A percentile compares a stretch with the other conserved stretches of the same genome.
Evolutionary conservation across 352 stramenopile species (phyloP).

Genomic region (Pythium periplocum): DNA sequence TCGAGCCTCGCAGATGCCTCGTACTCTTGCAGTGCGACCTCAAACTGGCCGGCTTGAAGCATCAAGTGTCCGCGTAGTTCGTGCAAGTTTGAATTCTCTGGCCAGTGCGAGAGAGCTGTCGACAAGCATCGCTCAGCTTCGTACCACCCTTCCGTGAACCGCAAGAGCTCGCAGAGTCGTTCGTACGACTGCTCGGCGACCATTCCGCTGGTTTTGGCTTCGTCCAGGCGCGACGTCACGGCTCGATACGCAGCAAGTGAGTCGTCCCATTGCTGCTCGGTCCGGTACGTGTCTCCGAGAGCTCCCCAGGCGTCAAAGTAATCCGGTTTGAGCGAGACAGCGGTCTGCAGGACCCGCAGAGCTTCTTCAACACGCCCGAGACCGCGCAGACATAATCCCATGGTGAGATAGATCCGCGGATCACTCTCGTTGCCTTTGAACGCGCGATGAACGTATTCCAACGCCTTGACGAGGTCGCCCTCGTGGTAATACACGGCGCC

Average conservation of each 20-base stretch:
- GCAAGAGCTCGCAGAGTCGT: conserved; percentile 50
- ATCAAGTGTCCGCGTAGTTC: conserved; percentile 60
- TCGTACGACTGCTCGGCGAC: conserved; percentile 23
- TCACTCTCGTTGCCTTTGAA: conserved; percentile 39
- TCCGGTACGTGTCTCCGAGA: conserved; percentile 43
- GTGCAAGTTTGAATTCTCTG: conserved; percentile 43
- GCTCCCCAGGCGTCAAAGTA: conserved; percentile 39
- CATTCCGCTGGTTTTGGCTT: conserved; percentile 1
- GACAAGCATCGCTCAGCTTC: conserved; percentile 49
- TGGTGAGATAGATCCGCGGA: conserved; percentile 44
- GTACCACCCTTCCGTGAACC: conserved; percentile 36
- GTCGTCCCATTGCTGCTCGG: conserved; percentile 45
- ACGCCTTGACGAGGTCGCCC: conserved; percentile 20
- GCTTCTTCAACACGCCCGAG: conserved; percentile 36
- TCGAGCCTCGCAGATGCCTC: conserved; percentile 34
- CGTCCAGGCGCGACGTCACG: conserved; percentile 21
- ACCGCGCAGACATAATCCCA: conserved; percentile 43
- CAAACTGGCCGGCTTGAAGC: conserved; percentile 43
- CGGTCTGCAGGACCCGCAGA: conserved; percentile 36
- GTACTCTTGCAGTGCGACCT: conserved; percentile 52
- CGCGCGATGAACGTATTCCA: conserved; percentile 34
- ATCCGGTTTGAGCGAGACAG: conserved; percentile 44
- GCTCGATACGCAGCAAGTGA: conserved; percentile 48
- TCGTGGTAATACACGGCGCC: conserved; percentile 45
- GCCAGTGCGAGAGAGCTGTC: conserved; percentile 42